Evolutionary conservation across 257 asterid genomes (phyloP).

Genomic region (Petunia secreta): DNA sequence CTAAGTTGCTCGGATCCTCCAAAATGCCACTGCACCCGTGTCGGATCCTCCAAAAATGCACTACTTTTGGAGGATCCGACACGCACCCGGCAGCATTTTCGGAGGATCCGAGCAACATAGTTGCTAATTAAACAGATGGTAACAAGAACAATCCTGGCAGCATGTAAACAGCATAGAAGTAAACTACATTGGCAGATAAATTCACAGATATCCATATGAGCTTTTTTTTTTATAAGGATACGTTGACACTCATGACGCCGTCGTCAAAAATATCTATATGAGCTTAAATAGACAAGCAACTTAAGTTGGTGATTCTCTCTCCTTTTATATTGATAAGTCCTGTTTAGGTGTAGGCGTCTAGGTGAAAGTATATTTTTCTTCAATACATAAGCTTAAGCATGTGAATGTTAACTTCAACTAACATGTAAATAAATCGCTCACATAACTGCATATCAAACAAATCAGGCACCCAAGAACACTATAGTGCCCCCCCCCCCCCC

Average conservation of each 20-base stretch:
- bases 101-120: too few relatives aligned
- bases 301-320: neutral
- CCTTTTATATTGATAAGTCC: neutral
- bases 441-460: neutral
- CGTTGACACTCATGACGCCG: too few relatives aligned
- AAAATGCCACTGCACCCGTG: too few relatives aligned
- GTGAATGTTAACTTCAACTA: neutral
- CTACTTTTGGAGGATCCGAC: too few relatives aligned
- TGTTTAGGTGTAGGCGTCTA: neutral
- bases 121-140: neutral
- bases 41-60: too few relatives aligned
- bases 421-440: neutral
- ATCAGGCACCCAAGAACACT: slow-evolving; percentile 8
- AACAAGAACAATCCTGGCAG: neutral
- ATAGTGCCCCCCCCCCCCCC: neutral
- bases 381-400: neutral
- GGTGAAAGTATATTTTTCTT: neutral
- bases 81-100: too few relatives aligned
- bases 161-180: neutral
- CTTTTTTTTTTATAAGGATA: too few relatives aligned
- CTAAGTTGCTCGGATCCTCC: too few relatives aligned
- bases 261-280: too few relatives aligned
- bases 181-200: neutral
- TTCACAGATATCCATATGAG: slow-evolving; percentile 3
- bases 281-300: neutral